phyloP scores from a whole-genome alignment of 2,329 filamentous ascomycete species.

The Pseudogymnoascus sp. region DNA sequence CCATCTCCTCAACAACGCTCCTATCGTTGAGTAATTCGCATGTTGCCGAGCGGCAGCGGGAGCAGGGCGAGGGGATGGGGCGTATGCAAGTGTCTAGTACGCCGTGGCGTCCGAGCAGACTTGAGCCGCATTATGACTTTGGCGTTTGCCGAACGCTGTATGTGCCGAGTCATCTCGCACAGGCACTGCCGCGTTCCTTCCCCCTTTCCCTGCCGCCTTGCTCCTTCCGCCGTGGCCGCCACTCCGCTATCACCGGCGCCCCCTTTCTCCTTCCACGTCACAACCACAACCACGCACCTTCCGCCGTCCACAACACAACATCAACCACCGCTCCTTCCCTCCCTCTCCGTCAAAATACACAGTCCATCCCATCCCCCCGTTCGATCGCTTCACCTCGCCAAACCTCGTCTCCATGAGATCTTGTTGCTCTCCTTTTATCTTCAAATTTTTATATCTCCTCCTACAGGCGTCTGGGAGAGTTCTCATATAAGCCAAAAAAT shows the following conservation, averaged over 20 bases:
- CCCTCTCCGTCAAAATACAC: background rate
- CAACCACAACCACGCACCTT: background rate
- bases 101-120: too few relatives aligned
- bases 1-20: too few relatives aligned
- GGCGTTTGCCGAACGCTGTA: too few relatives aligned
- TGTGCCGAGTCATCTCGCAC: too few relatives aligned
- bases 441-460: background rate
- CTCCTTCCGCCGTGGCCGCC: background rate
- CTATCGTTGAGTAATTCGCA: too few relatives aligned
- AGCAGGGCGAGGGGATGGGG: too few relatives aligned
- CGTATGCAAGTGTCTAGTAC: too few relatives aligned
- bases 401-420: background rate
- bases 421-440: background rate
- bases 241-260: background rate
- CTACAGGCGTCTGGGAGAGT: background rate
- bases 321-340: background rate
- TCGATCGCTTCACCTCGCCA: background rate
- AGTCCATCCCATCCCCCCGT: background rate
- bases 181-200: background rate
- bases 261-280: background rate
- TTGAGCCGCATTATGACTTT: too few relatives aligned
- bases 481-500: background rate
- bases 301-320: background rate
- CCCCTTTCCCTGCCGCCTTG: background rate
- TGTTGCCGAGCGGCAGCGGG: too few relatives aligned